Evolutionary conservation across 1,284 basidiomycete species (phyloP), one percentile per base, ranked within the genome.

Genomic region (Trichosporon ovoides): DNA sequence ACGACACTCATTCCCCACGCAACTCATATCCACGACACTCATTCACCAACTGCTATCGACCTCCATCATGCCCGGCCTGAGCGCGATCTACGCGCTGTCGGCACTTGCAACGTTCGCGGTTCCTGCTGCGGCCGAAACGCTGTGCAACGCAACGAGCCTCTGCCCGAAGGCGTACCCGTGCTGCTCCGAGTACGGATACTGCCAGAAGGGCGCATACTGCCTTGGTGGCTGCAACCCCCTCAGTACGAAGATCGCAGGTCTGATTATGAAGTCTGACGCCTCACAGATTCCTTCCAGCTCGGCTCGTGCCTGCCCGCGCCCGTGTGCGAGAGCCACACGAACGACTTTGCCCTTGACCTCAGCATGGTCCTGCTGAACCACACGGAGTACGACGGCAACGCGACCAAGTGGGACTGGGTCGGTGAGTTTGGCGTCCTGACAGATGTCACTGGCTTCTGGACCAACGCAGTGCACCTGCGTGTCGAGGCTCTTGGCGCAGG

Each of bases 181-280:
- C 72, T 89, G 88, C 77, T 86, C 86, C 69, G 83, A 87, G 80
- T 88, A 82, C 64, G 87, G 87, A 4, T 89, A 84, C 68, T 89
- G 88, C 68, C 86, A 87, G 6, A 77, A 73, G 16, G 84, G 80
- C 2, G 36, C 64, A 6, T 89, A 84, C 74, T 91, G 89, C 68
- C 78, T 89, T 28, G 87, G 87, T 43, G 89, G 89, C 11, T 92
- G 90, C 76, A 84, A 91, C 68, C 88, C 89, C 10, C 80, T 89
- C 43, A 75, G 80, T 74, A 40, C 28, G 68, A 64, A 16, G 20
- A 19, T 11, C 16, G 7, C 11, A n/a, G 7, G 46, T 28, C 10
- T 4, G 16, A 20, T n/a, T 1, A 13, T 12, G 22, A 19, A 10
- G 12, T 28, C 57, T 66, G 34, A 62, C 49, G 18, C 28, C 19